Evolutionary conservation across 768 basidiomycete genomes (phyloP).

Genomic region (Podaxis sp.): DNA sequence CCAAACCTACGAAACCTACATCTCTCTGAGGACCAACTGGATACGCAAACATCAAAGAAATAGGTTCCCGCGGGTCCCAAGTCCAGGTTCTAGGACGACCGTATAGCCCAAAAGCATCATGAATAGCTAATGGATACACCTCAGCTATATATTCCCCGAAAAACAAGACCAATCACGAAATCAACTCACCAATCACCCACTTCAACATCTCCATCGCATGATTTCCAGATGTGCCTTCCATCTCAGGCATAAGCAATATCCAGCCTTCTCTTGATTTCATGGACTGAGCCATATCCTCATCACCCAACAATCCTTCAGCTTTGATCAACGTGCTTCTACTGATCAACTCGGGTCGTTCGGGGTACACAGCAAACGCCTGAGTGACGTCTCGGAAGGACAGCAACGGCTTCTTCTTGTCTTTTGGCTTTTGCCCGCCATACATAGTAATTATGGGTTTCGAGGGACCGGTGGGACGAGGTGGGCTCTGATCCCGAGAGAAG

Average conservation of each 20-base stretch:
- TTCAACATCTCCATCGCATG: constrained; percentile 83
- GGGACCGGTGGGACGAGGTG: constrained; percentile 26
- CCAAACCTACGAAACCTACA: constrained; percentile 44
- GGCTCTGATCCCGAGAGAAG: constrained; percentile 49
- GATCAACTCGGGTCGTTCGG: constrained; percentile 92
- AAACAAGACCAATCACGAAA: not conserved
- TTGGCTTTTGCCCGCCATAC: constrained; percentile 62
- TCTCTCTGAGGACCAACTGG: constrained; percentile 83
- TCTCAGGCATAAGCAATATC: constrained; percentile 89
- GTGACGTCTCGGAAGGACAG: constrained; percentile 68
- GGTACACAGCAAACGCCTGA: constrained; percentile 93
- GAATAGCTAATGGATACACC: constrained; percentile 51
- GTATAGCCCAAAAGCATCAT: constrained; percentile 86
- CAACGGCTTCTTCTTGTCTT: constrained; percentile 70
- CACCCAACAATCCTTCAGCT: constrained; percentile 80
- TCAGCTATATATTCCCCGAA: constrained; percentile 2
- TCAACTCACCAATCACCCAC: constrained; percentile 78
- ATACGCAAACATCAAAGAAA: constrained; percentile 91
- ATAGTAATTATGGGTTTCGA: constrained; percentile 48
- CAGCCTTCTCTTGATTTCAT: constrained; percentile 80
- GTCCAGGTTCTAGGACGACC: constrained; percentile 84
- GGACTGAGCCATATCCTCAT: constrained; percentile 63
- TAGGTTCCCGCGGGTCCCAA: constrained; percentile 84
- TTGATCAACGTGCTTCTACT: constrained; percentile 89
- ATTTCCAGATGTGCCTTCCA: constrained; percentile 51